phyloP scores from a whole-genome alignment of 202 grass and related monocot genomes.

The Saccharum hybrid region DNA sequence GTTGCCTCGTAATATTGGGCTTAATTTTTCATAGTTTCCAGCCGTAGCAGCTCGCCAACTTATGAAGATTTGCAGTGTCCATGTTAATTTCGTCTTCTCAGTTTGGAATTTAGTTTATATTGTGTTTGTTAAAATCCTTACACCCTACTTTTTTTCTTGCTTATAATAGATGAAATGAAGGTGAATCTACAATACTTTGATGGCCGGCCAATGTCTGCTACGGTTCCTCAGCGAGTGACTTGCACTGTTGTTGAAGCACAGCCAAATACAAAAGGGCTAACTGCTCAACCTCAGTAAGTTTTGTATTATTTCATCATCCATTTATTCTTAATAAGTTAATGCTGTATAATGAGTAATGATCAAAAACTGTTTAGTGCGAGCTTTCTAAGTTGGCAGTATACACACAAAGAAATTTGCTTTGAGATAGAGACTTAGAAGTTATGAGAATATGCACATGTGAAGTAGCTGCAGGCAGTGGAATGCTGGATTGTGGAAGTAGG shows the following conservation, averaged over 20 bases:
- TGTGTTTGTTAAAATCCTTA: background rate
- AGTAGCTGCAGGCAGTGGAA: background rate
- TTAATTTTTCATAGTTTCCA: background rate
- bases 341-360: background rate
- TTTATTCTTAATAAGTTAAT: constrained; percentile 30
- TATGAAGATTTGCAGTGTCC: constrained; percentile 18
- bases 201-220: constrained; percentile 79
- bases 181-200: constrained; percentile 88
- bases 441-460: background rate
- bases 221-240: constrained; percentile 81
- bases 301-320: constrained; percentile 23
- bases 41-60: background rate
- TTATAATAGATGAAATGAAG: constrained; percentile 82
- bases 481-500: background rate
- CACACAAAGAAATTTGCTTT: background rate
- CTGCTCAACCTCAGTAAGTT: constrained; percentile 91
- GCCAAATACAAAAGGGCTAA: constrained; percentile 82
- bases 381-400: constrained; percentile 20
- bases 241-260: constrained; percentile 93
- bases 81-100: constrained; percentile 3
- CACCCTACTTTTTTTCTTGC: constrained; percentile 20
- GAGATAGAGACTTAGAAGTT: background rate
- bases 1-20: background rate
- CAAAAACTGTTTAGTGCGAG: background rate
- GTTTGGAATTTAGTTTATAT: constrained; percentile 29